Base-by-base conservation (phyloP, 164 flowering plant genomes). In the Warburgia ugandensis region DNA sequence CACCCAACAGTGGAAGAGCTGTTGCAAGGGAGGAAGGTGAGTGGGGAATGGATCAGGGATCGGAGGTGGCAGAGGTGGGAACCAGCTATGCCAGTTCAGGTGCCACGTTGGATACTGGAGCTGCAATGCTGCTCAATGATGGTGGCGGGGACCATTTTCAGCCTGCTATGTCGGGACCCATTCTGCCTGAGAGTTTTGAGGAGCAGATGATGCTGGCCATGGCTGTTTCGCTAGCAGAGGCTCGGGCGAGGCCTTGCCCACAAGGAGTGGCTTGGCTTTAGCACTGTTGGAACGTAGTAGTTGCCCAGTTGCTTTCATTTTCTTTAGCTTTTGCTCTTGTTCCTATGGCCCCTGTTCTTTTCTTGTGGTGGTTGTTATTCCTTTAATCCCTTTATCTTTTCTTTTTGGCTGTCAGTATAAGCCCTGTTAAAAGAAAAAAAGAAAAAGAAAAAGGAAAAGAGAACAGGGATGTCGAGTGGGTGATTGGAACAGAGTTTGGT, bases 151-250 rank as follows among this genome's bases (percentile, higher is more conserved):
- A 59, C 36, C 67, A 66, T n/a, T 67, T 68, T 55, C 80, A 68
- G 33, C 33, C 66, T 23, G 59, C 57, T 50, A 37, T 53, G 10
- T 26, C 72, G 0, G 71, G 66, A 12, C 59, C 78, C 7, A 68
- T 86, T 48, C 39, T 81, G 64, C 91, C 96, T 1, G 94, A 92
- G 72, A 84, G 77, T 54, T 92, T 75, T 46, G 96, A 92, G 74
- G 96, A 92, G 76, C 96, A 87, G 72, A 81, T 87, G 94, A 87
- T 84, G 90, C 68, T 87, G 43, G 98, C 98, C 25, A 83, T 83
- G 95, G 90, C 98, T 20, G 78, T 86, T 52, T 92, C 99, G 17
- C 70, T 88, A 48, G 95, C 94, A 14, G 95, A 92, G 65, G 85
- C 95, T 56, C 72, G 73, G 30, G 72, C 80, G 8, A 56, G 79